phyloP scores from a whole-genome alignment of 2,329 filamentous ascomycete genomes.

The Calonectria leucothoes region DNA sequence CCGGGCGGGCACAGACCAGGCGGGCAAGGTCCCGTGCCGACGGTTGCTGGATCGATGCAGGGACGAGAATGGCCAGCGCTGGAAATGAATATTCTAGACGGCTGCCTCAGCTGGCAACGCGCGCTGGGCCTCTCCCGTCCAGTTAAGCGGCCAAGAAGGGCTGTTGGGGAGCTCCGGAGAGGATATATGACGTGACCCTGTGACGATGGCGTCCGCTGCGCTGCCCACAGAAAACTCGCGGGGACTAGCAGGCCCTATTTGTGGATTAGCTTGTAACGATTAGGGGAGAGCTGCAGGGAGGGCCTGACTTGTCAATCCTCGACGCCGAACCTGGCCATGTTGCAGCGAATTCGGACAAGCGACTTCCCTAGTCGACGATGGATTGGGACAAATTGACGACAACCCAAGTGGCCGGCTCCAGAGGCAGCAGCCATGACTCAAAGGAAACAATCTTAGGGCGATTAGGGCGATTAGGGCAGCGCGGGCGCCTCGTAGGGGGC shows the following conservation, averaged over 20 bases:
- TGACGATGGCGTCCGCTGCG: not conserved
- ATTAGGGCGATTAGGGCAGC: not conserved
- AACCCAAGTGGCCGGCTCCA: not conserved
- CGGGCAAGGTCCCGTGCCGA: not conserved
- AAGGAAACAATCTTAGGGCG: not conserved
- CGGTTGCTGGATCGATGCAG: not conserved
- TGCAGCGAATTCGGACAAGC: slow-evolving; percentile 4
- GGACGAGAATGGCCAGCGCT: slow-evolving; percentile 5
- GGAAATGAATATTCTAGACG: slow-evolving; percentile 3
- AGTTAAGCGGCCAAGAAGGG: not conserved
- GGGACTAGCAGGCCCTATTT: not conserved
- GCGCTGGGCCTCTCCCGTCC: not conserved
- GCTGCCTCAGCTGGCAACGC: not conserved
- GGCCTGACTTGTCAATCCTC: slow-evolving; percentile 13
- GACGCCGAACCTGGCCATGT: slow-evolving; percentile 8
- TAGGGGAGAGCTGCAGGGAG: not conserved
- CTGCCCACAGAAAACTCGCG: not conserved
- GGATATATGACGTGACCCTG: not conserved
- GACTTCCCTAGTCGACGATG: not conserved
- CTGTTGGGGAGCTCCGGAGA: not conserved
- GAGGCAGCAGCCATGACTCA: slow-evolving; percentile 4
- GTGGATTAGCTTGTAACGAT: not conserved
- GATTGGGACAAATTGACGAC: not conserved
- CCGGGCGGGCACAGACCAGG: slow-evolving; percentile 5
- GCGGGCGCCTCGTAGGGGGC: not conserved